Percentiles rank a stretch among this genome's conserved stretches.
These are phyloP conservation scores for Gossypioides kirkii DNA, from an alignment of 345 rosid species.

Conservation along the genomic window DNA sequence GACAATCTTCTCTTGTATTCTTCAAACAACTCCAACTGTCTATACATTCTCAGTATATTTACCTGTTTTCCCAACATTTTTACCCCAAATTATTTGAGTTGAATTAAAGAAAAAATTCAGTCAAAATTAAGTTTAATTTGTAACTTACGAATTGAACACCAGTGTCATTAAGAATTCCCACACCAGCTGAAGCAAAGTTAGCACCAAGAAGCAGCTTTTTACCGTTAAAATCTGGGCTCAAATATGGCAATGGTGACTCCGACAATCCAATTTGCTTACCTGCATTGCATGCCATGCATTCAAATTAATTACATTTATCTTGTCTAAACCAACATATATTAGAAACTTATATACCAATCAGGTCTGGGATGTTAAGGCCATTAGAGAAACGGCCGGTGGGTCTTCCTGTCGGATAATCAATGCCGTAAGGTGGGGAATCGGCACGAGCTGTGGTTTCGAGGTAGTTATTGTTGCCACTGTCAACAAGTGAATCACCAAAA, in stretches of 20 bases:
- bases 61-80: constrained; percentile 30
- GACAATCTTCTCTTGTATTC: constrained; percentile 50
- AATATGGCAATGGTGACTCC: constrained; percentile 62
- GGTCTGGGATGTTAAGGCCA: constrained; percentile 76
- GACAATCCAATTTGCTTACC: constrained; percentile 53
- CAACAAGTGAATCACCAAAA: constrained; percentile 77
- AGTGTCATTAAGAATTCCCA: constrained; percentile 57
- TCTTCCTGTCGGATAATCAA: constrained; percentile 55
- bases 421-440: constrained; percentile 62
- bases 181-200: constrained; percentile 92
- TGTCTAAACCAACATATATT: background rate
- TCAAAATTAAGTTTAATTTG: background rate
- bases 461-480: constrained; percentile 82
- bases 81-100: background rate
- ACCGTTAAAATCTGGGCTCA: constrained; percentile 60
- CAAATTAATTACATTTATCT: background rate
- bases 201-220: constrained; percentile 66
- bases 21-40: constrained; percentile 52
- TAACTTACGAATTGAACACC: constrained; percentile 52
- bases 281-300: constrained; percentile 13
- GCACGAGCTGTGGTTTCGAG: constrained; percentile 80
- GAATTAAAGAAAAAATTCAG: too few relatives aligned
- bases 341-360: constrained; percentile 42
- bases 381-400: constrained; percentile 84
- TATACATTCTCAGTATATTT: constrained; percentile 56